Percentiles rank a stretch among this genome's conserved stretches.
These are phyloP conservation scores for Neopestalotiopsis clavispora DNA, from an alignment of 2,329 filamentous ascomycete species.

Conservation along the genomic window DNA sequence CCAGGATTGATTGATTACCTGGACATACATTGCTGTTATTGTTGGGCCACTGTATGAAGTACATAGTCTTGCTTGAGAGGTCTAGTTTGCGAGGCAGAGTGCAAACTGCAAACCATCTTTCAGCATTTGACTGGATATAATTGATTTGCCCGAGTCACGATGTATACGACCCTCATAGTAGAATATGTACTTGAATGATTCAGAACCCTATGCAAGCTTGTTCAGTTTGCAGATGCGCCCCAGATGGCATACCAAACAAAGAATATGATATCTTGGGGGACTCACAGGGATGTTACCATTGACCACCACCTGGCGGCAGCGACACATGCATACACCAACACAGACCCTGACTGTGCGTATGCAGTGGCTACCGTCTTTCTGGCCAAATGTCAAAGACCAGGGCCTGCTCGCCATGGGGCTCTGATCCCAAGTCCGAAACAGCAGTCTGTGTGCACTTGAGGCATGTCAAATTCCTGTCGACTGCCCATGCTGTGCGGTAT, in stretches of 20 bases:
- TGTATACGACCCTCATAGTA: background rate
- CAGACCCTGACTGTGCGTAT: slow-evolving; percentile 34
- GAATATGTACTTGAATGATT: background rate
- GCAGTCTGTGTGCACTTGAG: slow-evolving; percentile 8
- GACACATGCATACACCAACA: slow-evolving; percentile 17
- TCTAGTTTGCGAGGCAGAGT: background rate
- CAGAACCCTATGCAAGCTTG: background rate
- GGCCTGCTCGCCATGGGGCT: slow-evolving; percentile 23
- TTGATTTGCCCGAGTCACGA: too few relatives aligned
- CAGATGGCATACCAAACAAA: slow-evolving; percentile 20
- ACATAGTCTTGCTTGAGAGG: background rate
- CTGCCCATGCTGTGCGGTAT: background rate
- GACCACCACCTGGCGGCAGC: slow-evolving; percentile 30
- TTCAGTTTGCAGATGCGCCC: slow-evolving; percentile 1
- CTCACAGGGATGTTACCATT: slow-evolving; percentile 25
- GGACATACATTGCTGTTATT: background rate
- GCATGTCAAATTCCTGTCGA: background rate
- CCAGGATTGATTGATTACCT: background rate
- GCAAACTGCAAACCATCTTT: too few relatives aligned
- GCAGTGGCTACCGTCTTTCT: slow-evolving; percentile 41
- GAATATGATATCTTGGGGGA: slow-evolving; percentile 23
- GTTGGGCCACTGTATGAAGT: background rate
- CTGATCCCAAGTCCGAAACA: slow-evolving; percentile 30
- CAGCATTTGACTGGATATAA: too few relatives aligned
- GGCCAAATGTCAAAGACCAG: slow-evolving; percentile 21